phyloP scores from a whole-genome alignment of 345 rosid genomes.

The Lepidium sativum region DNA sequence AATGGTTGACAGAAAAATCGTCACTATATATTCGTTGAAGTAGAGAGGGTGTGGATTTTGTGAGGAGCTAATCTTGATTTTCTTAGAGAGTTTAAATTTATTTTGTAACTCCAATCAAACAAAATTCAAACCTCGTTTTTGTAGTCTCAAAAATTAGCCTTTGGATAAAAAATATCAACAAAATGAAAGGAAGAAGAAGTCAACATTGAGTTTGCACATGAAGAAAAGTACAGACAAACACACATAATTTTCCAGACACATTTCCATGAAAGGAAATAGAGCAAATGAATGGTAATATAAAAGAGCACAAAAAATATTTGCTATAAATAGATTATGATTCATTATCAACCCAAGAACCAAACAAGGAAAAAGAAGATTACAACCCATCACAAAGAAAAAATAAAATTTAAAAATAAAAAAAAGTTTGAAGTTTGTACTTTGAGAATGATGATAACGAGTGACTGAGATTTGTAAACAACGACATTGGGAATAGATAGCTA shows the following conservation, averaged over 20 bases:
- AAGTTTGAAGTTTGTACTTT: slow-evolving; percentile 23
- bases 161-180: neutral
- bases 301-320: slow-evolving; percentile 7
- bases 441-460: slow-evolving; percentile 17
- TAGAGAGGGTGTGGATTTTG: neutral
- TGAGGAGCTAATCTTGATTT: neutral
- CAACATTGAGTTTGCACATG: slow-evolving; percentile 1
- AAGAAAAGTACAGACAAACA: slow-evolving; percentile 19
- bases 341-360: slow-evolving; percentile 21
- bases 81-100: neutral
- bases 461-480: slow-evolving; percentile 24
- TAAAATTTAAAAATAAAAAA: neutral
- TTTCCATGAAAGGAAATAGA: slow-evolving; percentile 6
- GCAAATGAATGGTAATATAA: slow-evolving; percentile 12
- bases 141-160: neutral
- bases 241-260: slow-evolving; percentile 14
- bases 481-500: slow-evolving; percentile 16
- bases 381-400: neutral
- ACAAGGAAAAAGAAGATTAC: neutral
- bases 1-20: too few relatives aligned
- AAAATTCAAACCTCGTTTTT: neutral
- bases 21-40: neutral
- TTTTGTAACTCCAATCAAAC: neutral
- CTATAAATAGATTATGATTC: slow-evolving; percentile 24
- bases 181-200: neutral